These are phyloP conservation scores for Plasmodium knowlesi DNA, from an alignment of 169 alveolate genomes.

Conservation along the genomic window DNA sequence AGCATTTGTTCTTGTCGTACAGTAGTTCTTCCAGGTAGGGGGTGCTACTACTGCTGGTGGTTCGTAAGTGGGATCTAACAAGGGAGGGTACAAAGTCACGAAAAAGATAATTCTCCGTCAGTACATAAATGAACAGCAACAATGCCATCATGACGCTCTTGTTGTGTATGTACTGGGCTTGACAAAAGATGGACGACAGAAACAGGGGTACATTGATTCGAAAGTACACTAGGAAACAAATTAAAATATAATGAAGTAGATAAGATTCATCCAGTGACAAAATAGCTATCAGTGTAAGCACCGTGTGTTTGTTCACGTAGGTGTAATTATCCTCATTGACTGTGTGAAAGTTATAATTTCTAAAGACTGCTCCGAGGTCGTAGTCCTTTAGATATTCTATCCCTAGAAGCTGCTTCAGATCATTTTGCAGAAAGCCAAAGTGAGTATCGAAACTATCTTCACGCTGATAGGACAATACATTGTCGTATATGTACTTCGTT, in stretches of 20 bases:
- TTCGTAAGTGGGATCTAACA: constrained; percentile 14
- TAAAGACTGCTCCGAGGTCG: background rate
- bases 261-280: constrained; percentile 32
- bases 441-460: constrained; percentile 20
- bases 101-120: constrained; percentile 51
- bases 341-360: constrained; percentile 36
- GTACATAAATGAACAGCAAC: constrained; percentile 19
- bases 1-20: constrained; percentile 16
- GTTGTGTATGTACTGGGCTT: constrained; percentile 61
- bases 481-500: constrained; percentile 27
- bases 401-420: constrained; percentile 15
- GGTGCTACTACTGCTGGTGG: background rate
- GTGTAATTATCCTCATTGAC: constrained; percentile 48
- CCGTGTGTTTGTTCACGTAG: constrained; percentile 34
- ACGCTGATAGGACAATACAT: constrained; percentile 33
- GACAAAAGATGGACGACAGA: constrained; percentile 11
- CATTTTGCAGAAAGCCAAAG: constrained; percentile 11
- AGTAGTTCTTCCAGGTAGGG: constrained; percentile 3
- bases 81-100: constrained; percentile 1
- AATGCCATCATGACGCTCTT: constrained; percentile 18
- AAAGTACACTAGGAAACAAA: constrained; percentile 39
- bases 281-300: constrained; percentile 29
- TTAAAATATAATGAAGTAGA: constrained; percentile 31
- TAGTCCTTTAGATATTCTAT: constrained; percentile 31
- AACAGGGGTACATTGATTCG: constrained; percentile 23